Percentiles rank a stretch among this genome's conserved stretches.
These are phyloP conservation scores for Entomortierella parvispora DNA, from an alignment of 192 early-diverging fungal genomes.

Conservation along the genomic window DNA sequence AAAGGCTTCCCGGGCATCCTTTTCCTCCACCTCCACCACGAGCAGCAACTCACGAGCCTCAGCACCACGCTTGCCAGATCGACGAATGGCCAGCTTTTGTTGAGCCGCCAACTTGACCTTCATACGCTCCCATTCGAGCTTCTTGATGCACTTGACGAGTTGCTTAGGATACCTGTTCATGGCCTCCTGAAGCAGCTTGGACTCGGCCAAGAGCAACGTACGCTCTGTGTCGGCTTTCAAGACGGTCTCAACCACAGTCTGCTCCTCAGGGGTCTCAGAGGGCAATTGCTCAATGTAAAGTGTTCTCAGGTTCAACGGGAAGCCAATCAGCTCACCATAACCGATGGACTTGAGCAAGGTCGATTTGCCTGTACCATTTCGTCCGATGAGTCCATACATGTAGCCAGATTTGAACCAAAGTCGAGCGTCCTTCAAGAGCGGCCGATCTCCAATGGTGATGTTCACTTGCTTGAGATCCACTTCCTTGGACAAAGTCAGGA, in stretches of 20 bases:
- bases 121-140: slow-evolving; percentile 54
- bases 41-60: slow-evolving; percentile 67
- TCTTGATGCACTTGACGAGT: slow-evolving; percentile 52
- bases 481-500: slow-evolving; percentile 82
- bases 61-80: slow-evolving; percentile 73
- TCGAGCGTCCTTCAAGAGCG: slow-evolving; percentile 79
- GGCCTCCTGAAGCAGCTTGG: slow-evolving; percentile 56
- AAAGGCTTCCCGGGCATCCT: slow-evolving; percentile 43
- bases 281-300: slow-evolving; percentile 88
- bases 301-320: slow-evolving; percentile 82
- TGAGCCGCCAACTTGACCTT: slow-evolving; percentile 57
- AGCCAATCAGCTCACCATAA: slow-evolving; percentile 74
- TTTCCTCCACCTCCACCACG: slow-evolving; percentile 47
- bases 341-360: slow-evolving; percentile 72
- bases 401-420: slow-evolving; percentile 80
- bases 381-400: slow-evolving; percentile 82
- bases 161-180: slow-evolving; percentile 58
- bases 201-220: slow-evolving; percentile 59
- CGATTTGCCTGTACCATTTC: slow-evolving; percentile 85
- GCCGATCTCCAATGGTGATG: slow-evolving; percentile 72
- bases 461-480: slow-evolving; percentile 83
- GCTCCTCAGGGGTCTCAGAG: slow-evolving; percentile 53
- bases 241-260: slow-evolving; percentile 70
- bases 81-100: slow-evolving; percentile 68
- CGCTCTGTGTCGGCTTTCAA: slow-evolving; percentile 72